Evolutionary conservation across 768 basidiomycete species (phyloP).

Genomic region (Cystofilobasidium bisporidii): DNA sequence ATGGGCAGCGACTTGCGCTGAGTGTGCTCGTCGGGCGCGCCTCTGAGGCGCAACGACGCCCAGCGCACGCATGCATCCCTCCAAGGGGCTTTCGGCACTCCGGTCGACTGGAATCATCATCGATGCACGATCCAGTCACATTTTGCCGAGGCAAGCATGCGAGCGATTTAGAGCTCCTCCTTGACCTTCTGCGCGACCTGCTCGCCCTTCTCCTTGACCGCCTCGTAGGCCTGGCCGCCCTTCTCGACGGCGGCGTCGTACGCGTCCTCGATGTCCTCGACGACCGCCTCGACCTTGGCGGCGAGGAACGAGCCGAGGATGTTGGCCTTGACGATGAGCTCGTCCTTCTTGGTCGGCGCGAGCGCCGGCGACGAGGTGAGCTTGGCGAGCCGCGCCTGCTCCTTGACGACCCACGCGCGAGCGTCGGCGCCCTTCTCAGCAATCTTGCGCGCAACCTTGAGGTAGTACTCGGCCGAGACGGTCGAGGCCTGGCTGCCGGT

Average conservation of each 20-base stretch:
- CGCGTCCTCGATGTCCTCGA: slow-evolving; percentile 16
- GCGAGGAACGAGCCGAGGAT: slow-evolving; percentile 44
- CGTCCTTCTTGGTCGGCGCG: slow-evolving; percentile 70
- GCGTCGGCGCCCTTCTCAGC: slow-evolving; percentile 48
- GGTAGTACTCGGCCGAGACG: slow-evolving; percentile 57
- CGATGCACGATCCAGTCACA: too few species aligned
- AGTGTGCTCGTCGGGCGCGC: too few species aligned
- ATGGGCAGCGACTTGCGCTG: too few species aligned
- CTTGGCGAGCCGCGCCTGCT: slow-evolving; percentile 62
- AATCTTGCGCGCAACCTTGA: slow-evolving; percentile 81
- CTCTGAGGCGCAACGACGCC: too few species aligned
- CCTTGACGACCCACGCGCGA: slow-evolving; percentile 69
- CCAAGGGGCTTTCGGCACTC: too few species aligned
- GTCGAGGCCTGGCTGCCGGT: slow-evolving; percentile 30
- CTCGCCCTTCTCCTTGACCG: slow-evolving; percentile 20
- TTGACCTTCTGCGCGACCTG: slow-evolving; percentile 14
- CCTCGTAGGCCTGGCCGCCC: slow-evolving; percentile 33
- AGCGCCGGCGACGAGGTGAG: slow-evolving; percentile 73
- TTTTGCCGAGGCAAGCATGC: too few species aligned
- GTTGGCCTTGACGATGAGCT: slow-evolving; percentile 86
- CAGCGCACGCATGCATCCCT: too few species aligned
- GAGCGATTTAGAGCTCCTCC: slow-evolving; percentile 21
- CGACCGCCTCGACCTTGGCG: slow-evolving; percentile 34
- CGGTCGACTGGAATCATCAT: too few species aligned
- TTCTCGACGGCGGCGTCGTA: slow-evolving; percentile 54